Base-by-base conservation (phyloP, 208 protist species). In the Trypanosomatidae sp. region DNA sequence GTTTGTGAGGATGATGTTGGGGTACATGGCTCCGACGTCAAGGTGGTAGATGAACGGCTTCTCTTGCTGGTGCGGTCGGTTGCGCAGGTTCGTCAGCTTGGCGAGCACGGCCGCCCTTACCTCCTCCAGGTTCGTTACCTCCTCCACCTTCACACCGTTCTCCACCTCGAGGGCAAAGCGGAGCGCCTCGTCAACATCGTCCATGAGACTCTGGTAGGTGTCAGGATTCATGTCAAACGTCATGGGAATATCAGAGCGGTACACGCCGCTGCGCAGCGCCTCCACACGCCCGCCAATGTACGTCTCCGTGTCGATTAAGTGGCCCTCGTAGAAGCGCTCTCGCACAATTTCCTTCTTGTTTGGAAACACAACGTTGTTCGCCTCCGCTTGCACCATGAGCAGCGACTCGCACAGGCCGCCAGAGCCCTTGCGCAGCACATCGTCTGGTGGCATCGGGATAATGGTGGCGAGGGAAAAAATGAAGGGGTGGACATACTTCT, bases 1-100 rank as follows among this genome's bases (percentile, higher is more conserved):
- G 79, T 99, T 99, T 0, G 99, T 99, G 15, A 99, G 85, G 79
- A 99, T 99, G 84, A 99, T 99, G 84, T 99, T 99, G 0, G 99
- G 99, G 91, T 99, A 99, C 99, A 99, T 99, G 39, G 99, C 99
- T 33, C 92, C 94, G 7, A 99, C 99, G 75, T 99, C 99, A 1
- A 99, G 83, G 87, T 99, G 99, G 80, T 99, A 99, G 60, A 99
- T 99, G 25, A 99, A 73, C 2, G 99, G 99, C 39, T 77, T 77
- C 65, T 87, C 87, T 58, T 86, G 56, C 66, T 83, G 92, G 10
- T 92, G 89, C 8, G 98, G 97, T 17, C 83, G 62, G 62, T 99
- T 91, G n/a, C 92, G 81, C 19, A 99, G 84, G 4, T 55, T 69
- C 19, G 79, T 62, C 1, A 99, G 92, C 72, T 92, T 83, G 19